Conservation (phyloP, 1,139 yeast genomes). For the Candida tetrigidarum region DNA sequence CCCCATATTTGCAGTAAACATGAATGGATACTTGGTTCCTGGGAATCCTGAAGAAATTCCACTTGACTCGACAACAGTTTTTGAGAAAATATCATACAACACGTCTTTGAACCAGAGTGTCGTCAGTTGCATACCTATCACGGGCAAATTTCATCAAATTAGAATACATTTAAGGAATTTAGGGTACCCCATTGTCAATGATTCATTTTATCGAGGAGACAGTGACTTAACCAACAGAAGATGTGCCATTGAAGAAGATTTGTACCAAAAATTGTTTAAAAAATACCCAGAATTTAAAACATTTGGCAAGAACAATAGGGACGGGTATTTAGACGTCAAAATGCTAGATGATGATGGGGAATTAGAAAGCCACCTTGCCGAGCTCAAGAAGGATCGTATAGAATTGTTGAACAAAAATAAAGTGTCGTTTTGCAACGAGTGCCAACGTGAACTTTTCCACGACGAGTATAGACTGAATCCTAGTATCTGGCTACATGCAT, state of each 20-base stretch:
- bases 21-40: slow-evolving; percentile 40
- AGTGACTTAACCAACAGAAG: slow-evolving; percentile 17
- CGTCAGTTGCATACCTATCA: slow-evolving; percentile 65
- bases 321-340: slow-evolving; percentile 20
- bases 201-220: slow-evolving; percentile 54
- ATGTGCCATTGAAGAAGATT: slow-evolving; percentile 30
- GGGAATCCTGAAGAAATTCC: slow-evolving; percentile 30
- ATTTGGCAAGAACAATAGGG: slow-evolving; percentile 8
- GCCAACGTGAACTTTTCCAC: slow-evolving; percentile 43
- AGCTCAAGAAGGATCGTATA: slow-evolving; percentile 22
- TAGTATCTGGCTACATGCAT: slow-evolving; percentile 63
- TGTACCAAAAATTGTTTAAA: slow-evolving; percentile 29
- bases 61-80: slow-evolving; percentile 37
- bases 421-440: slow-evolving; percentile 36
- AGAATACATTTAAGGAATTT: slow-evolving; percentile 70
- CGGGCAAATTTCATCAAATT: slow-evolving; percentile 83
- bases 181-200: slow-evolving; percentile 74
- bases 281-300: slow-evolving; percentile 21
- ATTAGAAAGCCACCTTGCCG: slow-evolving; percentile 14
- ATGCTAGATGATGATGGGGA: slow-evolving; percentile 21
- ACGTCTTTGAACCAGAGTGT: slow-evolving; percentile 48
- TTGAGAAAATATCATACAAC: slow-evolving; percentile 30
- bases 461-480: slow-evolving; percentile 14
- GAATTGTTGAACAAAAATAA: background rate
- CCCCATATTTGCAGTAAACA: slow-evolving; percentile 42